Evolutionary conservation across 805 yeast species (phyloP).

Genomic region (Komagataella pastoris): DNA sequence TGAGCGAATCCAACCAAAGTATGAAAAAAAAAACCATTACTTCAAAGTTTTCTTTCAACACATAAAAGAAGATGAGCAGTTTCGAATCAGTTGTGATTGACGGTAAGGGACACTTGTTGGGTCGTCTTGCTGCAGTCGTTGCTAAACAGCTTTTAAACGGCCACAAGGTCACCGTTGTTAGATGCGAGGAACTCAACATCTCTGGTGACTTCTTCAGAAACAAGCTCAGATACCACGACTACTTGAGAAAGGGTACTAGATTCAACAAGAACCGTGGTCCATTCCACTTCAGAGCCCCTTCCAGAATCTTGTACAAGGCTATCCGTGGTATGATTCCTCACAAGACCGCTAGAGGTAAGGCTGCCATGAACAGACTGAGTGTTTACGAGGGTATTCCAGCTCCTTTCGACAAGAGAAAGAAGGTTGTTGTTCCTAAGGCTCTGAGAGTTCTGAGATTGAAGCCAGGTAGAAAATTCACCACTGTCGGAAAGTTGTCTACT

Average conservation of each 20-base stretch:
- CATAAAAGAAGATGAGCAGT: constrained; percentile 43
- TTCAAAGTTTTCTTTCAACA: neutral
- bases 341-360: constrained; percentile 99
- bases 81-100: constrained; percentile 97
- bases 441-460: constrained; percentile 97
- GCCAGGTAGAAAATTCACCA: constrained; percentile 99
- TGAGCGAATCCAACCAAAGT: constrained; percentile 29
- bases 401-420: constrained; percentile 99
- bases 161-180: constrained; percentile 93
- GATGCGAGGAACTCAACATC: constrained; percentile 96
- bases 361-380: constrained; percentile 98
- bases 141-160: constrained; percentile 98
- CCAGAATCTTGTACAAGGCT: constrained; percentile 99
- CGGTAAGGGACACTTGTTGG: constrained; percentile 99
- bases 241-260: constrained; percentile 98
- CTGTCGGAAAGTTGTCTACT: constrained; percentile 90
- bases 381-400: constrained; percentile 99
- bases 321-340: constrained; percentile 98
- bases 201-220: constrained; percentile 99
- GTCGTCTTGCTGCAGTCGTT: constrained; percentile 97
- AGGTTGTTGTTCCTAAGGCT: constrained; percentile 99
- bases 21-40: constrained; percentile 22
- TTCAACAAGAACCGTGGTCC: constrained; percentile 99
- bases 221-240: constrained; percentile 99
- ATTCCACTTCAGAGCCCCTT: constrained; percentile 99